phyloP scores from a whole-genome alignment of 2,329 filamentous ascomycete species.

The Cryoendolithus antarcticus region DNA sequence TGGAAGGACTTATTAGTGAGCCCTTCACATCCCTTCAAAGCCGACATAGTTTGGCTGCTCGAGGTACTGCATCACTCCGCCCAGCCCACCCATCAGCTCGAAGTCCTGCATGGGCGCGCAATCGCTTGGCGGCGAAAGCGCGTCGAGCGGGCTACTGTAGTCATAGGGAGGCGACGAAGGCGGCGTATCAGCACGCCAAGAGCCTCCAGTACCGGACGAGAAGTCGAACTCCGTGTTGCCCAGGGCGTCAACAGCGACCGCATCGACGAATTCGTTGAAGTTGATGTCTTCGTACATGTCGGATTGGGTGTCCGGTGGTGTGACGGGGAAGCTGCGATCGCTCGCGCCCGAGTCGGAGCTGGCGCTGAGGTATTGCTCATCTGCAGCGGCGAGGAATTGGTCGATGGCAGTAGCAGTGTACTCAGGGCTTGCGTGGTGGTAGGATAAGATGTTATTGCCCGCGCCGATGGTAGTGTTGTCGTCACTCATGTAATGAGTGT shows the following conservation, averaged over 20 bases:
- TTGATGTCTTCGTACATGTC: slow-evolving; percentile 15
- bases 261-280: slow-evolving; percentile 7
- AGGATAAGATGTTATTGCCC: background rate
- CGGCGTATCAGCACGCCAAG: slow-evolving; percentile 20
- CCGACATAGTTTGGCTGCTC: too few species aligned
- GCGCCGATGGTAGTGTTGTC: slow-evolving; percentile 8
- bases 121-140: slow-evolving; percentile 1
- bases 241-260: slow-evolving; percentile 19
- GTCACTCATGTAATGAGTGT: slow-evolving; percentile 5
- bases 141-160: slow-evolving; percentile 4
- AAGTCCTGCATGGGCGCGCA: too few species aligned
- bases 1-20: too few species aligned
- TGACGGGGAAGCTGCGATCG: slow-evolving; percentile 21
- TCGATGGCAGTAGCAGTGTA: background rate
- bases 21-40: too few species aligned
- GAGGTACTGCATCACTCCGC: too few species aligned
- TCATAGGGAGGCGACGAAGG: slow-evolving; percentile 17
- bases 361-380: slow-evolving; percentile 6
- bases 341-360: slow-evolving; percentile 17
- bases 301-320: slow-evolving; percentile 17
- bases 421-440: too few species aligned
- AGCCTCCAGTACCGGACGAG: slow-evolving; percentile 11
- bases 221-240: slow-evolving; percentile 10
- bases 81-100: too few species aligned
- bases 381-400: slow-evolving; percentile 6